Base-by-base conservation (phyloP, 2,329 filamentous ascomycete genomes). In the Monosporascus sp. region DNA sequence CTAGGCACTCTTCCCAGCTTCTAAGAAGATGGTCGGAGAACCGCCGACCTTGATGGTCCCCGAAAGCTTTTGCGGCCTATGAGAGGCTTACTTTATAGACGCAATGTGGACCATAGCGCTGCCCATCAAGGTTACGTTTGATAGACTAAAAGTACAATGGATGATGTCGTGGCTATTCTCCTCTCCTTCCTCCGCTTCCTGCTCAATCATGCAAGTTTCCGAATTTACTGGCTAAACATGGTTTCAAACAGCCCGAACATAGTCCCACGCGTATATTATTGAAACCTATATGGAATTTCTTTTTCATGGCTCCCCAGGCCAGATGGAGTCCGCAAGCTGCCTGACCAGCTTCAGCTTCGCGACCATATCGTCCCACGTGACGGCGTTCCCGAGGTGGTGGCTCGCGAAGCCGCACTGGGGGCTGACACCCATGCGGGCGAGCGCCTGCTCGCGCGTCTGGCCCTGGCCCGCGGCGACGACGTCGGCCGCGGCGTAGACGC, bases 371-470 rank as follows among this genome's bases (percentile, higher is more conserved):
- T 88, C 80, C 57, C 81, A 77, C 25, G 78, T 81, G 53, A 92
- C 75, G 24, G 82, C 77, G 65, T 92, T 90, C 0, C 88, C 88
- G 61, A 82, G 82, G 57, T 86, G 82, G 66, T 92, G 88, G 48
- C 84, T 89, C 25, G 87, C 88, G 68, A 88, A 88, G 2, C 85
- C 85, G 65, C 85, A 89, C 71, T 90, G 86, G 0, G 87, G 86
- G 64, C 83, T 87, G n/a, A 89, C 80, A 44, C 80, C 77, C 44
- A 91, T 73, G 59, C 85, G 79, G 69, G 85, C 78, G 11, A 92
- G 72, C 0, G 86, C 86, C 66, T 89, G 80, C 67, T 89, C 80
- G 47, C 78, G 75, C 5, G 75, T 81, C 70, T 88, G 77, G 3
- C 80, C 81, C 42, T 78, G 83, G 0, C 87, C 87, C 65, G 84